Percentiles rank a stretch among this genome's conserved stretches.
These are phyloP conservation scores for Gyromitra esculenta DNA, from an alignment of 2,329 filamentous ascomycete species.

Conservation along the genomic window DNA sequence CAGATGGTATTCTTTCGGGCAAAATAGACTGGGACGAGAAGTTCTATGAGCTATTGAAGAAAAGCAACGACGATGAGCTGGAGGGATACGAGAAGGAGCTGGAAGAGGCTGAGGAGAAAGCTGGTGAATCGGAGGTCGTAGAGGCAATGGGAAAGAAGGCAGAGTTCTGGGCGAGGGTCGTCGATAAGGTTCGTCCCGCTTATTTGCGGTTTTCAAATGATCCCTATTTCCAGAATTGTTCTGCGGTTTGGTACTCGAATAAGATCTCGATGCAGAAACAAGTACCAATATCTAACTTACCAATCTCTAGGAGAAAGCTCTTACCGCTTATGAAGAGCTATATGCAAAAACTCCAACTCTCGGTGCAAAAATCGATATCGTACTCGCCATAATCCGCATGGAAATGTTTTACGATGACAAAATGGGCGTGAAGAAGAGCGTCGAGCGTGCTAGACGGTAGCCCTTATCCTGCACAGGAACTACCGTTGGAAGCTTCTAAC, in stretches of 20 bases:
- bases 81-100: slow-evolving; percentile 83
- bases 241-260: not conserved
- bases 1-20: slow-evolving; percentile 68
- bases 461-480: not conserved
- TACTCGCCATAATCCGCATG: slow-evolving; percentile 94
- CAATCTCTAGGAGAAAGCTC: slow-evolving; percentile 80
- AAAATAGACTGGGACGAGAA: slow-evolving; percentile 89
- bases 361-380: slow-evolving; percentile 95
- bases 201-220: slow-evolving; percentile 4
- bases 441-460: slow-evolving; percentile 78
- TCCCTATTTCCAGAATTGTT: not conserved
- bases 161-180: slow-evolving; percentile 94
- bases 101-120: slow-evolving; percentile 94
- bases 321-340: slow-evolving; percentile 88
- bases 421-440: slow-evolving; percentile 88
- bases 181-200: slow-evolving; percentile 75
- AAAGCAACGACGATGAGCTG: slow-evolving; percentile 80
- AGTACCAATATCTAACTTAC: not conserved
- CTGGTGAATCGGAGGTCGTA: slow-evolving; percentile 93
- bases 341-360: slow-evolving; percentile 98
- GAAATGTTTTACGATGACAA: slow-evolving; percentile 97
- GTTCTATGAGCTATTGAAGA: slow-evolving; percentile 79
- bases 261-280: not conserved
- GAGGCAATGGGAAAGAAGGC: slow-evolving; percentile 92
- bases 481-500: slow-evolving; percentile 16